phyloP scores from a whole-genome alignment of 148 eudicot genomes.

The Rhododendron ferrugineum region DNA sequence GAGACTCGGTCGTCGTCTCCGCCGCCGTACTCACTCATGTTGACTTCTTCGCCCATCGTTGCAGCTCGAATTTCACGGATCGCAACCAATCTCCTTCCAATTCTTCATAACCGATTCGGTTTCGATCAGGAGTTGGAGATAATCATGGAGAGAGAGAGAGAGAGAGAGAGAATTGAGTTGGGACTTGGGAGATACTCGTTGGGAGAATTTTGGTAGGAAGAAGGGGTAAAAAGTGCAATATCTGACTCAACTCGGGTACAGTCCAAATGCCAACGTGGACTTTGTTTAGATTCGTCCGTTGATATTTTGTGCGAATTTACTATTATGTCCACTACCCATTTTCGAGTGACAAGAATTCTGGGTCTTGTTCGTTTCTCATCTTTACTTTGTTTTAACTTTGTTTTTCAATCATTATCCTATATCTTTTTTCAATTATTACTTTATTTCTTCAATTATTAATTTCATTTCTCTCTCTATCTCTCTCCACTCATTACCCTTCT shows the following conservation, averaged over 20 bases:
- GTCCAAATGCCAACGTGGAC: conserved; percentile 17
- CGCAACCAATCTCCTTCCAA: not conserved
- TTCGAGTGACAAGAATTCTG: too few relatives aligned
- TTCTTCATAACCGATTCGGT: conserved; percentile 1
- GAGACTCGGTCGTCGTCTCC: conserved; percentile 25
- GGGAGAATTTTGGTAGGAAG: too few relatives aligned
- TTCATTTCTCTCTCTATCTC: too few relatives aligned
- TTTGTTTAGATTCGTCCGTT: not conserved
- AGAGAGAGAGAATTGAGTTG: not conserved
- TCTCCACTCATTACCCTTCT: too few relatives aligned
- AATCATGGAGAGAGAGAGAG: conserved; percentile 5
- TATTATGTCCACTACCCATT: too few relatives aligned
- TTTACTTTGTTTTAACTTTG: too few relatives aligned
- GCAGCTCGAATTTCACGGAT: not conserved
- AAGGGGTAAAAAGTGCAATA: conserved; percentile 11
- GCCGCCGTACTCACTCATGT: conserved; percentile 24
- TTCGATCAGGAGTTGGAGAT: conserved; percentile 3
- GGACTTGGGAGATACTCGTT: not conserved
- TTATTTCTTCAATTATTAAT: too few relatives aligned
- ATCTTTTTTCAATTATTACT: too few relatives aligned
- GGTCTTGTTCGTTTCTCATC: too few relatives aligned
- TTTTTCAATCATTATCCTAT: too few relatives aligned
- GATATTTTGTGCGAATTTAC: conserved; percentile 5
- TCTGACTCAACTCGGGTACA: not conserved
- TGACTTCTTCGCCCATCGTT: conserved; percentile 32